Evolutionary conservation across 306 rosid genomes (phyloP).

Genomic region (Psophocarpus tetragonolobus): DNA sequence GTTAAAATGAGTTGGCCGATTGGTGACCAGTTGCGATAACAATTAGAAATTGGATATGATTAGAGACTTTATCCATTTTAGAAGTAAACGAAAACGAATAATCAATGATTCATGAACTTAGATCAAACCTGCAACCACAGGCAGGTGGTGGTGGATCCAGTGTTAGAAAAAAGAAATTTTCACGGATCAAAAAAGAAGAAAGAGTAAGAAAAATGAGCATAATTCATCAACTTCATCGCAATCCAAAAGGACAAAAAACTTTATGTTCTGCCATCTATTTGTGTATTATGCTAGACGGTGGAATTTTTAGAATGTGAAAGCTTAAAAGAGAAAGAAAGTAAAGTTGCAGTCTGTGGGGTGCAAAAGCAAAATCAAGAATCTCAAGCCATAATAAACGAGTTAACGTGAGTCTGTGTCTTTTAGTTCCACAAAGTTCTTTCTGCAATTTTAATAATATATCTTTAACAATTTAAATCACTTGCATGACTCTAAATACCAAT

Average conservation of each 20-base stretch:
- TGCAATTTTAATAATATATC: no score
- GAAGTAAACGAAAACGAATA: background rate
- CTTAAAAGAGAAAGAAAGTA: background rate
- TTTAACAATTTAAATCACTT: no score
- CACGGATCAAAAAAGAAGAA: background rate
- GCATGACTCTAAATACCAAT: no score
- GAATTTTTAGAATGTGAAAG: background rate
- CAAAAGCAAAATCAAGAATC: conserved; percentile 42
- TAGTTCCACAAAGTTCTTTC: no score
- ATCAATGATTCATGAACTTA: background rate
- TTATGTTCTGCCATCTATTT: background rate
- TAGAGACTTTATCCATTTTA: background rate
- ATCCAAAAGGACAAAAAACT: conserved; percentile 13
- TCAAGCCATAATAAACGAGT: background rate
- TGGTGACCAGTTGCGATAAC: background rate
- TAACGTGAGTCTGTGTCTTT: background rate
- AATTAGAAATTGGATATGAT: conserved; percentile 26
- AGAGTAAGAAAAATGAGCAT: background rate
- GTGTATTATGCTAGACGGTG: background rate
- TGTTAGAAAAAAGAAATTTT: conserved; percentile 14
- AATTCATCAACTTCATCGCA: conserved; percentile 5
- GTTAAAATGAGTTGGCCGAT: background rate
- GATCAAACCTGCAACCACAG: conserved; percentile 28
- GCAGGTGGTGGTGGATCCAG: conserved; percentile 44
- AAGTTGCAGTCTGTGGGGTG: background rate